Evolutionary conservation across 805 yeast species (phyloP).

Genomic region (Brettanomyces anomalus): DNA sequence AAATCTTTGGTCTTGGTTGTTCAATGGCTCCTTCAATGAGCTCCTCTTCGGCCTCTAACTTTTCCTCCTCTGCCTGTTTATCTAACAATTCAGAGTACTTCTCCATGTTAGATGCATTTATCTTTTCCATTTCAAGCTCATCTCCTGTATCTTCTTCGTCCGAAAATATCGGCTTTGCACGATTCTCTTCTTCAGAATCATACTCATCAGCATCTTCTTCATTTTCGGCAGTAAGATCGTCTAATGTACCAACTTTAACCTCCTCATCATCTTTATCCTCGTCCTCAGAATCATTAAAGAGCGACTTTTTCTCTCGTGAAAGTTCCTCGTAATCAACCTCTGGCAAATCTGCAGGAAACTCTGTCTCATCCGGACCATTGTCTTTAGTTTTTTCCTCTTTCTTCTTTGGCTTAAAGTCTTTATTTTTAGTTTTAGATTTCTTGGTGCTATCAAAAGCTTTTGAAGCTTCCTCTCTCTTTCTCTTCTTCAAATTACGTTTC

Average conservation of each 20-base stretch:
- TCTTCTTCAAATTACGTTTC: slow-evolving; percentile 31
- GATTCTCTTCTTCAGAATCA: slow-evolving; percentile 50
- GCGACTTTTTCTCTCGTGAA: slow-evolving; percentile 58
- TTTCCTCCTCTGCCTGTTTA: slow-evolving; percentile 47
- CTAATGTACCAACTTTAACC: slow-evolving; percentile 24
- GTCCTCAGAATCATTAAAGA: slow-evolving; percentile 68
- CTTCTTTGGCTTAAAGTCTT: slow-evolving; percentile 16
- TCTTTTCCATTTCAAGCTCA: slow-evolving; percentile 55
- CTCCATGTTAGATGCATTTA: slow-evolving; percentile 80
- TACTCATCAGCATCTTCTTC: slow-evolving; percentile 27
- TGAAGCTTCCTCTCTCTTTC: slow-evolving; percentile 22
- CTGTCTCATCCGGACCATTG: slow-evolving; percentile 26
- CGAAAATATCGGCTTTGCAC: slow-evolving; percentile 68
- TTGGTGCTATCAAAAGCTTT: slow-evolving; percentile 15
- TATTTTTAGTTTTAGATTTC: slow-evolving; percentile 20
- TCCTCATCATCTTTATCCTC: slow-evolving; percentile 33
- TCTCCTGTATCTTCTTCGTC: slow-evolving; percentile 60
- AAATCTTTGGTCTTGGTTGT: slow-evolving; percentile 69
- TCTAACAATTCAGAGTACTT: slow-evolving; percentile 62
- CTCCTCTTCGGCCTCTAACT: slow-evolving; percentile 53
- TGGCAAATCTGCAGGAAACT: slow-evolving; percentile 41
- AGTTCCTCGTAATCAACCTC: slow-evolving; percentile 63
- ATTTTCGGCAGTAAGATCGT: slow-evolving; percentile 19
- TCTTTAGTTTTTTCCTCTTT: slow-evolving; percentile 15
- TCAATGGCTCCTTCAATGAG: slow-evolving; percentile 45